These are phyloP conservation scores for Leucocoprinus leucothites DNA, from an alignment of 768 basidiomycete species.

Conservation along the genomic window DNA sequence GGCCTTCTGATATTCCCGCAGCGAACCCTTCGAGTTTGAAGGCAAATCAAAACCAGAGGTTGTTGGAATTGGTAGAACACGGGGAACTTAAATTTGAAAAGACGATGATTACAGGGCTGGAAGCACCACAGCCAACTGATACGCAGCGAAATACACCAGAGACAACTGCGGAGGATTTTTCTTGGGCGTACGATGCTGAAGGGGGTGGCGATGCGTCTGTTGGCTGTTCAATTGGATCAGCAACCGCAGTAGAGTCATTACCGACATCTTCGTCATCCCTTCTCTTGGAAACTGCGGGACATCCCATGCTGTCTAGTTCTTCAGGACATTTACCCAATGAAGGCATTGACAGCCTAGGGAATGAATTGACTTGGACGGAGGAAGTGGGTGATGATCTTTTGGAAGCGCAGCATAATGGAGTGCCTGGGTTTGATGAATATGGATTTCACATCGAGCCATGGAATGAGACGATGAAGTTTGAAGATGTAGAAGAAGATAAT, in stretches of 20 bases:
- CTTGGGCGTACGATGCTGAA: constrained; percentile 41
- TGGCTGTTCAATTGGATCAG: background rate
- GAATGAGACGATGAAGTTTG: background rate
- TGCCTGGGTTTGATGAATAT: constrained; percentile 5
- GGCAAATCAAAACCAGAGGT: constrained; percentile 46
- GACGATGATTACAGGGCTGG: constrained; percentile 12
- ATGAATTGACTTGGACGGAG: background rate
- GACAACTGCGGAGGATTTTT: constrained; percentile 31
- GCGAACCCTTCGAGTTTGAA: constrained; percentile 64
- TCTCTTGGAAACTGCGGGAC: background rate
- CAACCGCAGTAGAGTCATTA: background rate
- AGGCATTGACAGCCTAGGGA: background rate
- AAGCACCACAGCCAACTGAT: background rate
- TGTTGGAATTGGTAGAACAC: constrained; percentile 46
- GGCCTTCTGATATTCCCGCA: constrained; percentile 56
- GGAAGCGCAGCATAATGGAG: background rate
- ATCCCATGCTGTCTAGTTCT: constrained; percentile 1
- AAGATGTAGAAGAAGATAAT: background rate
- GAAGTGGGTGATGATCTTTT: background rate
- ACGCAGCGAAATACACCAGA: constrained; percentile 12
- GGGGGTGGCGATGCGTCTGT: constrained; percentile 14
- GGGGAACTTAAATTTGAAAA: constrained; percentile 50
- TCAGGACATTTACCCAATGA: background rate
- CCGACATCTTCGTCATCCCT: background rate
- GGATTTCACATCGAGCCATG: constrained; percentile 1